Conservation (phyloP, 805 yeast species). For the Saccharomycopsis vini region DNA sequence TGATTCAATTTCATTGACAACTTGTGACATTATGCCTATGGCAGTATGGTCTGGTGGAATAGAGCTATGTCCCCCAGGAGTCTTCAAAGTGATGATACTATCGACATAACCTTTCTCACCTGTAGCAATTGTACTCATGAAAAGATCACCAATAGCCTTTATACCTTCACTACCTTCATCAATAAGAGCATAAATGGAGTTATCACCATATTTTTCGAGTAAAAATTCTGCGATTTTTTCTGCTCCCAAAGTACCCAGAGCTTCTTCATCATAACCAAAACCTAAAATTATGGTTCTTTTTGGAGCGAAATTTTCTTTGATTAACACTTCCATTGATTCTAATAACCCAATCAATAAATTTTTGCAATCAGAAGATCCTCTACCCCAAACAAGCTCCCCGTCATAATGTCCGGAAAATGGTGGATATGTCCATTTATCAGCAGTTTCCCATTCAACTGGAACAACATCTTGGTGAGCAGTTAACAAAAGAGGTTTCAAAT, state of each 20-base stretch:
- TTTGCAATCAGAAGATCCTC: constrained; percentile 75
- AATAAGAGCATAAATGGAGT: constrained; percentile 51
- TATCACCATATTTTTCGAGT: constrained; percentile 45
- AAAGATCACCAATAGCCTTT: constrained; percentile 33
- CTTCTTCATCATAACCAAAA: constrained; percentile 78
- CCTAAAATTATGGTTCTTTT: constrained; percentile 56
- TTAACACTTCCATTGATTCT: constrained; percentile 53
- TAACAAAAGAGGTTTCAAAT: constrained; percentile 54
- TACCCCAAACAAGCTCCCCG: constrained; percentile 59
- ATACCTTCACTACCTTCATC: constrained; percentile 58
- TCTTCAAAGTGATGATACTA: constrained; percentile 39
- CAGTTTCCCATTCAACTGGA: constrained; percentile 56
- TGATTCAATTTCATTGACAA: constrained; percentile 46
- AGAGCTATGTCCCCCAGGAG: constrained; percentile 80
- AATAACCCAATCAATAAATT: constrained; percentile 55
- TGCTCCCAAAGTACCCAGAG: constrained; percentile 59
- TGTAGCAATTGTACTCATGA: constrained; percentile 47
- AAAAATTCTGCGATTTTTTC: constrained; percentile 36
- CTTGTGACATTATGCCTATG: constrained; percentile 61
- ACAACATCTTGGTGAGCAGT: constrained; percentile 80
- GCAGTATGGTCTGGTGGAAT: constrained; percentile 74
- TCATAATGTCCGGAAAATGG: constrained; percentile 65
- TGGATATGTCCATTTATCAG: constrained; percentile 51
- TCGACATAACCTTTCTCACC: constrained; percentile 58
- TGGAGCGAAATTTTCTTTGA: constrained; percentile 42